Evolutionary conservation across 192 early-diverging fungal genomes (phyloP).

Genomic region (Rhizophagus sp.): DNA sequence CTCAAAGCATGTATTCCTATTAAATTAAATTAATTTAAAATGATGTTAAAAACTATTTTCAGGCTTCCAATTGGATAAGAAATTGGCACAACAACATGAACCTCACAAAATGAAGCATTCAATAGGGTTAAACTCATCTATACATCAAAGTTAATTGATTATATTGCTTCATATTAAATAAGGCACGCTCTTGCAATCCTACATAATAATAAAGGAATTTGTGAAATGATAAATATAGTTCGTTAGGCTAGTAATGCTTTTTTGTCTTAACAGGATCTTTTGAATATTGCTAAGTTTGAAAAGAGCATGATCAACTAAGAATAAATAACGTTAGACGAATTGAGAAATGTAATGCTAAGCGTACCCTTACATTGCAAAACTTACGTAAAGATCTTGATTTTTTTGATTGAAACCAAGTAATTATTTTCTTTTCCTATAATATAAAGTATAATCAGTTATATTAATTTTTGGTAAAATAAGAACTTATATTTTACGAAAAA

Average conservation of each 20-base stretch:
- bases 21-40: neutral
- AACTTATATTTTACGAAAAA: neutral
- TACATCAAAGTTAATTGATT: conserved; percentile 9
- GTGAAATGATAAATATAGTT: neutral
- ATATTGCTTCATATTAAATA: neutral
- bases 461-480: too few species aligned
- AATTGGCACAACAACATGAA: neutral
- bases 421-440: too few species aligned
- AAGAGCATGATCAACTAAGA: neutral
- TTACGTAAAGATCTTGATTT: neutral
- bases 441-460: too few species aligned
- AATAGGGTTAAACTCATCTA: neutral
- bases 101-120: conserved; percentile 6
- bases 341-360: neutral
- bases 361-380: neutral
- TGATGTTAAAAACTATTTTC: neutral
- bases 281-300: conserved; percentile 1
- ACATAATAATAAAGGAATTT: conserved; percentile 1
- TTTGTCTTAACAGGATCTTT: neutral
- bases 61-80: neutral
- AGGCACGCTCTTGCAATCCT: neutral
- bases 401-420: neutral
- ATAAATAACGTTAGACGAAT: neutral
- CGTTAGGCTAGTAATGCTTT: neutral
- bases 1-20: neutral